Conservation (phyloP, 148 eudicot species). For the Amaranthus hypochondriacus region DNA sequence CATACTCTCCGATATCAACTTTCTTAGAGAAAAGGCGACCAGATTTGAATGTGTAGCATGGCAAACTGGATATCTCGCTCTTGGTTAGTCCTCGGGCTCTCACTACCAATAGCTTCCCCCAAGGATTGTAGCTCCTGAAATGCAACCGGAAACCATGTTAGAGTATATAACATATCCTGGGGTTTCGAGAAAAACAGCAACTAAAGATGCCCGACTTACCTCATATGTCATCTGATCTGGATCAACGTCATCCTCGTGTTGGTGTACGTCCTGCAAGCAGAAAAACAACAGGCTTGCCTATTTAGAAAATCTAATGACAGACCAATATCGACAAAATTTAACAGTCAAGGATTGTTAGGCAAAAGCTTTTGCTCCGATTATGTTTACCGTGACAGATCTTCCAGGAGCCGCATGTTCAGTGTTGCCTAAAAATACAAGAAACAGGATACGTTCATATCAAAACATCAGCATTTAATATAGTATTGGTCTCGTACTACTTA, state of each 20-base stretch:
- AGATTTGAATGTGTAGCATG: constrained; percentile 50
- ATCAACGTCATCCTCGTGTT: constrained; percentile 51
- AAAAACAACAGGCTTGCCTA: constrained; percentile 7
- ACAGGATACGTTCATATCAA: background rate
- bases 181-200: background rate
- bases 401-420: constrained; percentile 31
- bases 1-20: constrained; percentile 50
- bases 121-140: constrained; percentile 61
- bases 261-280: constrained; percentile 31
- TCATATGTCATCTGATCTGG: constrained; percentile 70
- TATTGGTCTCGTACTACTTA: constrained; percentile 27
- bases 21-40: constrained; percentile 53
- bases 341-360: constrained; percentile 5
- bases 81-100: constrained; percentile 68
- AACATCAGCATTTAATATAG: constrained; percentile 5
- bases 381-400: constrained; percentile 40
- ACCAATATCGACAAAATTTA: background rate
- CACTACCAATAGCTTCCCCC: constrained; percentile 63
- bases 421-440: constrained; percentile 25
- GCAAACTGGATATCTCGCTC: constrained; percentile 57
- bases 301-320: background rate
- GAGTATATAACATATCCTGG: too few species aligned
- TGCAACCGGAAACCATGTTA: background rate
- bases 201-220: constrained; percentile 26
- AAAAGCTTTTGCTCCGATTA: background rate